Conservation (phyloP, 768 basidiomycete species). For the Coprinellus micaceus region DNA sequence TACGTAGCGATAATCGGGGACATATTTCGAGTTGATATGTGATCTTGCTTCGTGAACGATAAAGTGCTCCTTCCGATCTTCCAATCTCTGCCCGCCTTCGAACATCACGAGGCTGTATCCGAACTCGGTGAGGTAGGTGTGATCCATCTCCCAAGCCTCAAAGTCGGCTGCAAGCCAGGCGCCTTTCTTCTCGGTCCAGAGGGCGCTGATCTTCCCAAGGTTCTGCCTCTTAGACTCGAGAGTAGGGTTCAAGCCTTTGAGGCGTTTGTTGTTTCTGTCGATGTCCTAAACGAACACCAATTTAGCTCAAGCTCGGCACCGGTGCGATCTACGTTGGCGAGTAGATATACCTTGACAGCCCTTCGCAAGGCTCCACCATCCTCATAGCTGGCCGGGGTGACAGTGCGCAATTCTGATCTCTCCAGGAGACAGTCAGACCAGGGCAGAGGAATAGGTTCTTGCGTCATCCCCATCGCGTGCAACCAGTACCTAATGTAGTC, state of each 20-base stretch:
- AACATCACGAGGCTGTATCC: slow-evolving; percentile 68
- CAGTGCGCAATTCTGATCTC: slow-evolving; percentile 49
- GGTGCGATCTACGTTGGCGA: too few species aligned
- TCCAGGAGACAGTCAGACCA: slow-evolving; percentile 75
- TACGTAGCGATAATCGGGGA: slow-evolving; percentile 61
- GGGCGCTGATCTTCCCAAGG: slow-evolving; percentile 65
- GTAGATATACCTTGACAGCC: slow-evolving; percentile 65
- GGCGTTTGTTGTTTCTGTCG: slow-evolving; percentile 74
- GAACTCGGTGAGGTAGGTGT: slow-evolving; percentile 72
- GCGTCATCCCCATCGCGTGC: slow-evolving; percentile 66
- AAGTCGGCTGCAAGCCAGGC: slow-evolving; percentile 80
- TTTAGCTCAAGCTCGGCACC: background rate
- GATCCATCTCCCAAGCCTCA: slow-evolving; percentile 80
- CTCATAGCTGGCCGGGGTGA: slow-evolving; percentile 55
- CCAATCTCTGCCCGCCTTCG: slow-evolving; percentile 46
- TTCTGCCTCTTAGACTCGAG: slow-evolving; percentile 53
- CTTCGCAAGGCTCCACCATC: slow-evolving; percentile 52
- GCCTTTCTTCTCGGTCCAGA: slow-evolving; percentile 62
- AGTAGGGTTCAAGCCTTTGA: slow-evolving; percentile 59
- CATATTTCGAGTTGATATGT: slow-evolving; percentile 60
- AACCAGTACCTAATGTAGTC: slow-evolving; percentile 86
- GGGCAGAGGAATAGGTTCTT: slow-evolving; percentile 64
- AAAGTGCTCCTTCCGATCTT: slow-evolving; percentile 49
- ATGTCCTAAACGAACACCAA: slow-evolving; percentile 45
- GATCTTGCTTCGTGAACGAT: slow-evolving; percentile 59